Conservation (phyloP, 1,284 basidiomycete species). For the Microbotryum silenes-acaulis region DNA sequence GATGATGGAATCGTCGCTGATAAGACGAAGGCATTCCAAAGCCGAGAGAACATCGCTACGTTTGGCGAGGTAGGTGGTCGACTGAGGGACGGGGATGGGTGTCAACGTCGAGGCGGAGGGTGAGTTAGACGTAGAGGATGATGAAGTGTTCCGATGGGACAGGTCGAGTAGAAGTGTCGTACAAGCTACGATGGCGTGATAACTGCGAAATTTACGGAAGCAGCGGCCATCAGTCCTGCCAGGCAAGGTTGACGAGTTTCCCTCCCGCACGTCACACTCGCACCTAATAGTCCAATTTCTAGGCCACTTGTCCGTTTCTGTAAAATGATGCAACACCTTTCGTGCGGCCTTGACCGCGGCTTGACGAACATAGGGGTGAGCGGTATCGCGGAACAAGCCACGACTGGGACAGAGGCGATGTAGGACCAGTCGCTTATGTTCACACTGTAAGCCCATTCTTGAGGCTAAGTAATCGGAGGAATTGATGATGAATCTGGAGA, state of each 20-base stretch:
- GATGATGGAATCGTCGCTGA: neutral
- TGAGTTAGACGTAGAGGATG: conserved; percentile 11
- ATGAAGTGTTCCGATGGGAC: conserved; percentile 3
- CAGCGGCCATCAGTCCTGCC: no score
- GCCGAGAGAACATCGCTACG: no score
- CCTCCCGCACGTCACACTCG: neutral
- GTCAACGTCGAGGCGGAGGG: neutral
- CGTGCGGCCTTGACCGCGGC: conserved; percentile 24
- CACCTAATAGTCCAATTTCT: conserved; percentile 21
- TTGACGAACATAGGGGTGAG: conserved; percentile 18
- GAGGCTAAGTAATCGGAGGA: no score
- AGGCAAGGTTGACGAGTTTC: no score
- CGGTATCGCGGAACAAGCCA: conserved; percentile 14
- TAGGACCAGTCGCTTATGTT: conserved; percentile 25
- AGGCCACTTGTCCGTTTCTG: neutral
- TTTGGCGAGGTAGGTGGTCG: no score
- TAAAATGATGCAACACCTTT: conserved; percentile 19
- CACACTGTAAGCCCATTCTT: neutral
- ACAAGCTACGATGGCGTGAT: conserved; percentile 26
- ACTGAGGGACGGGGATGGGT: no score
- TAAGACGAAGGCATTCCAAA: no score
- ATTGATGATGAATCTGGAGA: no score
- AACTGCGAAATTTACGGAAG: neutral
- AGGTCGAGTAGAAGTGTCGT: conserved; percentile 30
- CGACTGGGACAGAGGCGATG: conserved; percentile 13